These are phyloP conservation scores for Cetraspora pellucida DNA, from an alignment of 192 early-diverging fungal genomes.

Conservation along the genomic window DNA sequence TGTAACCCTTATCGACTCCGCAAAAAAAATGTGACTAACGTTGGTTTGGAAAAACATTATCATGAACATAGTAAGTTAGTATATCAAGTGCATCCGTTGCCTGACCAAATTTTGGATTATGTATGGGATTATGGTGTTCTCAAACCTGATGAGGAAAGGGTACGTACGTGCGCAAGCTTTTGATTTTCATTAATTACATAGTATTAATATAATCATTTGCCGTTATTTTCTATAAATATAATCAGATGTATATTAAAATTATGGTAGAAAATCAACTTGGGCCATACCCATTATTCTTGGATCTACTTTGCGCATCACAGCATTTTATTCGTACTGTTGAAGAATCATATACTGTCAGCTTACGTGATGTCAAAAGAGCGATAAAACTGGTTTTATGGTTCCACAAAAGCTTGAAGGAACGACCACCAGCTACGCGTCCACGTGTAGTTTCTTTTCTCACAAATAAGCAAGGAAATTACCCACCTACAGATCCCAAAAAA, in stretches of 20 bases:
- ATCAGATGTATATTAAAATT: not conserved
- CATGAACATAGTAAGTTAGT: slow-evolving; percentile 30
- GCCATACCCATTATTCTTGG: not conserved
- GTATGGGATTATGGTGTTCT: slow-evolving; percentile 35
- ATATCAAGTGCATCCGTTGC: slow-evolving; percentile 31
- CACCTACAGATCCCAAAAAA: no score
- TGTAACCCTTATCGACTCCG: slow-evolving; percentile 32
- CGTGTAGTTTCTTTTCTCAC: not conserved
- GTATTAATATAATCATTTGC: no score
- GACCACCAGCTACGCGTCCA: not conserved
- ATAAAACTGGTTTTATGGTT: slow-evolving; percentile 10
- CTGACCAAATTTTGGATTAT: slow-evolving; percentile 31
- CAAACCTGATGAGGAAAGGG: slow-evolving; percentile 5
- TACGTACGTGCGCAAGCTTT: no score
- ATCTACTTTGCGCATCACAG: slow-evolving; percentile 31
- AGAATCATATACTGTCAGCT: slow-evolving; percentile 20
- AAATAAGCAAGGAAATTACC: no score
- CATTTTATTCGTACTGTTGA: slow-evolving; percentile 24
- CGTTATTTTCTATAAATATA: no score
- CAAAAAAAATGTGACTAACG: slow-evolving; percentile 3
- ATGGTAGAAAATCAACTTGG: not conserved
- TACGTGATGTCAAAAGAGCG: slow-evolving; percentile 27
- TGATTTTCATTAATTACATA: no score
- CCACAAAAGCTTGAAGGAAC: slow-evolving; percentile 6
- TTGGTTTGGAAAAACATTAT: not conserved